phyloP scores from a whole-genome alignment of 768 basidiomycete species.

The Collybia sordida region DNA sequence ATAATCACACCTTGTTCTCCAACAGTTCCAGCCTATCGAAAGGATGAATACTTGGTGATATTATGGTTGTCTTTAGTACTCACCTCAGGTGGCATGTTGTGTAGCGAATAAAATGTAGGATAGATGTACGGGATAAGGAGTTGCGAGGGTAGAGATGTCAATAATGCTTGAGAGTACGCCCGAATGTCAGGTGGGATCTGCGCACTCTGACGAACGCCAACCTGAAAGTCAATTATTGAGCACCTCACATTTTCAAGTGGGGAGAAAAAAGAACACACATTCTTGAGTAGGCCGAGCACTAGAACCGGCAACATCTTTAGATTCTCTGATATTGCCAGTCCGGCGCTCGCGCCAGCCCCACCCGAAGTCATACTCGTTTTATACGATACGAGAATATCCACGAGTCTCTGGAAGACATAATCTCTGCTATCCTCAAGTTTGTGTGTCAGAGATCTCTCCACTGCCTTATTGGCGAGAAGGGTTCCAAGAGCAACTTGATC shows the following conservation, averaged over 20 bases:
- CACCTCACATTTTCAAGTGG: not conserved
- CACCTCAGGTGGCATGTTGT: constrained; percentile 94
- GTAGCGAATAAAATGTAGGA: constrained; percentile 92
- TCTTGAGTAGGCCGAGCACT: constrained; percentile 89
- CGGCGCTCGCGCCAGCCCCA: constrained; percentile 91
- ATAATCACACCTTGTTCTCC: constrained; percentile 87
- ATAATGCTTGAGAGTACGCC: constrained; percentile 89
- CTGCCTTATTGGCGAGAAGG: constrained; percentile 87
- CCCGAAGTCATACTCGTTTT: constrained; percentile 96
- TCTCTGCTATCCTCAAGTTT: constrained; percentile 91
- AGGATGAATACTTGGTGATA: constrained; percentile 2
- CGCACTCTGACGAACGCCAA: constrained; percentile 92
- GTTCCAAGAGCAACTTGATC: constrained; percentile 88
- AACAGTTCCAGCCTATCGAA: constrained; percentile 77
- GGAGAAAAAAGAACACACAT: constrained; percentile 49
- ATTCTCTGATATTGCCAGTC: constrained; percentile 90
- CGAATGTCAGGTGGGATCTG: constrained; percentile 97
- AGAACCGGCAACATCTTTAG: constrained; percentile 93
- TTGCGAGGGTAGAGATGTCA: constrained; percentile 91
- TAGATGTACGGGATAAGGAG: constrained; percentile 91
- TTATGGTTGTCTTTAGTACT: constrained; percentile 8
- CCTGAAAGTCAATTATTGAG: constrained; percentile 40
- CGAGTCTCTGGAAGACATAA: constrained; percentile 77
- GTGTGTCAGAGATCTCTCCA: constrained; percentile 81
- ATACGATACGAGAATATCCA: constrained; percentile 84